Evolutionary conservation across 2,329 filamentous ascomycete genomes (phyloP), one percentile per base, ranked within the genome.

Genomic region (Sporothrix curviconia): DNA sequence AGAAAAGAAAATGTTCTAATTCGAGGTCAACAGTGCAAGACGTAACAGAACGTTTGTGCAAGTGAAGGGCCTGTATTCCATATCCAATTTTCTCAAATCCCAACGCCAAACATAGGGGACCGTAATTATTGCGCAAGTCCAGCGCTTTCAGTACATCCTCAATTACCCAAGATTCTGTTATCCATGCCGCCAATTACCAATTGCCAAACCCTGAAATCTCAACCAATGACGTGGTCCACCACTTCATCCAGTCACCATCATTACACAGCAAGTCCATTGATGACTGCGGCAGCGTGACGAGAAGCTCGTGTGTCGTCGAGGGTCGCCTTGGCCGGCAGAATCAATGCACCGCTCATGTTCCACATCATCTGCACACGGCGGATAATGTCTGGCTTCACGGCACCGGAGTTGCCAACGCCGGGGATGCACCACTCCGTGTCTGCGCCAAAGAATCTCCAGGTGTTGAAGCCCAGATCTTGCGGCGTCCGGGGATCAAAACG

Each of bases 381-480:
- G 3, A 73, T 63, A 2, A 64, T 61, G n/a, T 69, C 69, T 0
- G 70, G 63, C 51, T 50, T 60, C 17, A 53, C 24, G 24, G 54
- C n/a, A 6, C 19, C 22, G 8, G 12, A 3, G 3, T 15, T 11
- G 12, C 22, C n/a, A n/a, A 62, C 42, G 4, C 68, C 69, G 0
- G 69, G 66, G 12, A 72, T 63, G 7, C 49, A 28, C 66, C 74
- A 77, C 59, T 67, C 62, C 5, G 70, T 68, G 58, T 76, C 73
- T 22, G 70, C 72, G 1, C 74, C 75, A 60, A 77, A 72, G 57
- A 71, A 68, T 7, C 72, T 67, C 75, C 75, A 77, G 4, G 74
- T 76, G 60, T 77, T 77, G 66, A 77, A 73, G 11, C 70, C 69
- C 39, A 77, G 66, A 40, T 70, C 67, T 51, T 70, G 67, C 2